Evolutionary conservation across 805 yeast species (phyloP), one percentile per base, ranked within the genome.

Genomic region (Cyberlindnera maclurae): DNA sequence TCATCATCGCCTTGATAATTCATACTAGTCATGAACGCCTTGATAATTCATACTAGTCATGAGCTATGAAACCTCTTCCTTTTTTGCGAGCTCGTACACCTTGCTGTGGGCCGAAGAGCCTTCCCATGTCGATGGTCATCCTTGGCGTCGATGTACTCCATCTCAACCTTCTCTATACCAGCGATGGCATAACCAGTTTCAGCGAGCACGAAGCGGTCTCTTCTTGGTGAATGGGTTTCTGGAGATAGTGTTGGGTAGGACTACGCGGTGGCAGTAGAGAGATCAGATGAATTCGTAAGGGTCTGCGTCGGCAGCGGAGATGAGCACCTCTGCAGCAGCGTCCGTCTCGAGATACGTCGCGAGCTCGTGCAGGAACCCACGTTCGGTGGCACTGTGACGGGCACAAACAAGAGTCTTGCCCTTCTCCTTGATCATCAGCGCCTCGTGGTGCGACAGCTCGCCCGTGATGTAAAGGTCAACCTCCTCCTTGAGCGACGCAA

Each of bases 391-490:
- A 15, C 95, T 75, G 54, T 93, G 98, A 52, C 90, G 90, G 51
- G 95, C 83, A 3, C 77, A 74, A 34, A 93, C 68, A 3, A 88
- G 86, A 9, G 77, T 66, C 13, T 76, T 67, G 0, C 95, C 96
- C 12, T 64, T 51, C 50, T 90, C 97, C 35, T 70, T 75, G 46
- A 80, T 68, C 41, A 61, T 73, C 29, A 93, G 68, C 9, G 83
- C 82, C 58, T 93, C 97, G 55, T 93, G 99, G 53, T 93, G 99
- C 17, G 95, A 81, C 48, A 93, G 63, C 57, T 93, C 99, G 2
- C 99, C 99, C 0, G 98, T 89, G 52, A 78, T 74, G 56, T 73
- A 82, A 31, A 88, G 65, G 51, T 93, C 97, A 3, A 37, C 49
- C 5, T 44, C 43, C 3, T 34, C 40, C 0, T 61, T 55, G 73